phyloP scores from a whole-genome alignment of 805 yeast species.

The Sugiyamaella boreocaroliniensis region DNA sequence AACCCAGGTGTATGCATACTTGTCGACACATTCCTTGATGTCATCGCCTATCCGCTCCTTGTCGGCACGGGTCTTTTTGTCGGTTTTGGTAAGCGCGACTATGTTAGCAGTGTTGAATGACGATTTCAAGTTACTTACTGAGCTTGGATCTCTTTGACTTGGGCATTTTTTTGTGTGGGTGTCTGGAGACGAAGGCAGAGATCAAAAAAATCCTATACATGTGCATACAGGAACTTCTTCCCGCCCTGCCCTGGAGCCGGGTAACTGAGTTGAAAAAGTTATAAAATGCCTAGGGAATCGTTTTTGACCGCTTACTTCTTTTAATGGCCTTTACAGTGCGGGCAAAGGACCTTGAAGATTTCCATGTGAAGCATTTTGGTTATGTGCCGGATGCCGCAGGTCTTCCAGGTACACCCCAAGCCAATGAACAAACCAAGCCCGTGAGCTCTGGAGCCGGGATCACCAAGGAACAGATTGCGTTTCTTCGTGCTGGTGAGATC shows the following conservation, averaged over 20 bases:
- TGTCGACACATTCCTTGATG: constrained; percentile 73
- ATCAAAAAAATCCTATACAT: background rate
- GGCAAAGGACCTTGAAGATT: constrained; percentile 11
- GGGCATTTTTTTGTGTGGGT: constrained; percentile 55
- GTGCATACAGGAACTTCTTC: background rate
- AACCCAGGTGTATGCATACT: constrained; percentile 74
- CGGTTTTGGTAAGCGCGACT: constrained; percentile 92
- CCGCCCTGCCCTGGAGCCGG: background rate
- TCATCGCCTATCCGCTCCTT: constrained; percentile 89
- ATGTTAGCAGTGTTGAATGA: background rate
- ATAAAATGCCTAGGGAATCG: background rate
- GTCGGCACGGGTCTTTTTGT: constrained; percentile 89
- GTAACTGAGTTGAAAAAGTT: background rate
- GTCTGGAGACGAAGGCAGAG: background rate
- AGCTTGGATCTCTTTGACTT: constrained; percentile 95
- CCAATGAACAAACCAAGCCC: background rate
- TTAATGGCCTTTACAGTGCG: background rate
- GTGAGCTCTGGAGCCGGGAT: constrained; percentile 21
- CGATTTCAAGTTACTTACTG: constrained; percentile 22
- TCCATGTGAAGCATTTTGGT: constrained; percentile 16
- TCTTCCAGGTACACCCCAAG: background rate
- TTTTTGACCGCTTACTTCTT: background rate
- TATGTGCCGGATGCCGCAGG: background rate
- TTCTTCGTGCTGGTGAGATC: constrained; percentile 18
- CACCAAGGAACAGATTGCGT: constrained; percentile 22